Evolutionary conservation across 1,284 basidiomycete genomes (phyloP), one percentile per base, ranked within the genome.

Genomic region (Pseudozyma sp.): DNA sequence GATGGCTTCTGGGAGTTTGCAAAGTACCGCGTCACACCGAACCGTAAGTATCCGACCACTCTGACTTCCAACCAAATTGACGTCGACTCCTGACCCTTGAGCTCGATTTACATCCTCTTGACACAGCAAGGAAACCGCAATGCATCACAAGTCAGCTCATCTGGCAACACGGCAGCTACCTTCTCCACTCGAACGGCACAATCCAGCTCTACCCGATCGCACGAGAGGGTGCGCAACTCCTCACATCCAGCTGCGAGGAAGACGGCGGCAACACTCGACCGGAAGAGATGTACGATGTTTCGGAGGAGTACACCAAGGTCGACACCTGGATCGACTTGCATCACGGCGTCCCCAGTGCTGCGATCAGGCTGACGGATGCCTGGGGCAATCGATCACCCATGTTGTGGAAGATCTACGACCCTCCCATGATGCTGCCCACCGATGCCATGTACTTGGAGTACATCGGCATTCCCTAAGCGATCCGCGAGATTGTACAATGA

Each of bases 91-190:
- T 42, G 40, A 42, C 40, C 40, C 35, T 37, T 9, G 5, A 6
- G n/a, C 14, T 35, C 19, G 4, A 24, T 30, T 51, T 37, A n/a
- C 47, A 4, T 35, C 11, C 14, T 17, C 24, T 9, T 4, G 2
- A 24, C 7, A 42, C 54, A 68, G 65, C 70, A 7, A 43, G 61
- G 11, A 72, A 77, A 34, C 83, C 81, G 4, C 65, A 75, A 17
- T 84, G 83, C 64, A 78, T 79, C 29, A 70, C 66, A 35, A 70
- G 70, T 7, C 72, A 80, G 44, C 71, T 84, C 24, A 67, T 84
- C 47, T 84, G 81, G 81, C 83, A 84, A 61, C 83, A 84, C 56
- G 83, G 83, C 43, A 77, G 66, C 57, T 84, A 79, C 62, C 61
- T 67, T 4, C 63, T 82, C 13, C 69, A 78, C 65, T 3, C 49